A percentile compares a stretch with the other conserved stretches of the same genome.
Evolutionary conservation across 2,329 filamentous ascomycete genomes (phyloP).

Genomic region (Paracoccidioides lutzii): DNA sequence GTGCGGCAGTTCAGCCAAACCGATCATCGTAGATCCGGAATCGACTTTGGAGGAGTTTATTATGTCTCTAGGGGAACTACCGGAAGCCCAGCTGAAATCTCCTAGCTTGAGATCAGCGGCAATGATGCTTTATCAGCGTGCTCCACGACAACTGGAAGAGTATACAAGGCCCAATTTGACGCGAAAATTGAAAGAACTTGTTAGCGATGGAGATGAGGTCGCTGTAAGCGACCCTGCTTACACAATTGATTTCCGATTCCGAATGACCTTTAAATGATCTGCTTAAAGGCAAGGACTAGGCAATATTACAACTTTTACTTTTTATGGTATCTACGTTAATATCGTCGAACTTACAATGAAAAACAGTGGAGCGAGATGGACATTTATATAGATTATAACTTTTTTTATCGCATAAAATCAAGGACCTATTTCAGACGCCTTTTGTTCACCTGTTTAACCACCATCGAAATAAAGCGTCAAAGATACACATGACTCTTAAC

Average conservation of each 20-base stretch:
- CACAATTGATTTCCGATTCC: conserved; percentile 55
- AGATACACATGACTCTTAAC: conserved; percentile 16
- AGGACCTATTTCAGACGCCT: not conserved
- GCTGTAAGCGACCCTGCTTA: conserved; percentile 90
- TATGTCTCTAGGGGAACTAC: conserved; percentile 66
- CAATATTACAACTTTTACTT: not conserved
- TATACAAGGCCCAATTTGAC: conserved; percentile 70
- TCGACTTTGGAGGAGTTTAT: conserved; percentile 72
- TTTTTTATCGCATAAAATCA: not conserved
- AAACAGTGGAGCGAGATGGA: not conserved
- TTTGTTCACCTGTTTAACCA: not conserved
- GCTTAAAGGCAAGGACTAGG: not conserved
- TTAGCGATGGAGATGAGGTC: conserved; percentile 73
- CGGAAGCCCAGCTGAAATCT: conserved; percentile 87
- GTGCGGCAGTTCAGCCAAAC: conserved; percentile 70
- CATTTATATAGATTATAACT: not conserved
- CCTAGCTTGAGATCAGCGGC: conserved; percentile 70
- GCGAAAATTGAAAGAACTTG: conserved; percentile 63
- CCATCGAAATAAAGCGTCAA: not conserved
- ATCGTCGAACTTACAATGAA: not conserved
- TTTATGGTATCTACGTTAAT: not conserved
- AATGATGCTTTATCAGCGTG: conserved; percentile 83
- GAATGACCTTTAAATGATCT: conserved; percentile 35
- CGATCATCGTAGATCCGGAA: conserved; percentile 56
- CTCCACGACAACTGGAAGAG: conserved; percentile 66